Base-by-base conservation (phyloP, 73 alveolate species). In the Paramecium octaurelia region DNA sequence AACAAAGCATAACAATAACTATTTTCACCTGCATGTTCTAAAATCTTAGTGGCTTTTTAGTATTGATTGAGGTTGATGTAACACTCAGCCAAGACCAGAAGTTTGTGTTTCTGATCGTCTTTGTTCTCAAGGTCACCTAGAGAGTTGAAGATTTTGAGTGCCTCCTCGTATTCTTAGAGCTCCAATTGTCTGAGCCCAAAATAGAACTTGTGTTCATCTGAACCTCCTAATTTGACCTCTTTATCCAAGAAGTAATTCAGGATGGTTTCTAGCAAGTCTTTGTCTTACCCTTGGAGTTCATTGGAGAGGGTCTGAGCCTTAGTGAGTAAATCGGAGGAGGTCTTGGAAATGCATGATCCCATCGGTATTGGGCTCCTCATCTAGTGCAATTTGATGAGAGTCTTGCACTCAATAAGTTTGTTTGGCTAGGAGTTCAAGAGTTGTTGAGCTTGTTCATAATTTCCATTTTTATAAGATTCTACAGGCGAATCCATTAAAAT, bases 71-170 rank as follows among this genome's bases (percentile, higher is more conserved):
- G 20, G 38, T n/a, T 73, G 50, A 73, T 36, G 8, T 73, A 73
- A 18, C 60, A 34, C 20, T 40, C 59, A 21, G 87, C 57, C 4
- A 36, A 14, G 18, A 73, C 46, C 2, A 12, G 2, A 2, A 11
- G 24, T 73, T 73, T 73, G 31, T 73, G 87, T 73, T 73, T 40
- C 87, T 73, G 6, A 4, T 34, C 87, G n/a, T 73, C 87, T 73
- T 14, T 43, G n/a, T 64, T 64, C 1, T 64, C 84, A 7, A 64
- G 21, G 12, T 64, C 46, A 6, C 42, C 84, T 2, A 64, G 27
- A 12, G 84, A 64, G 14, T 64, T 31, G 84, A 73, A 38, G 36
- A 40, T 18, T 73, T 31, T 73, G 36, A 73, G 34, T 34, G 87
- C 87, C 46, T 73, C 59, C 16, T 73, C 87, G 18, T 16, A 73